A percentile compares a stretch with the other conserved stretches of the same genome.
These are phyloP conservation scores for Penicillium sp. DNA, from an alignment of 2,329 filamentous ascomycete genomes.

Conservation along the genomic window DNA sequence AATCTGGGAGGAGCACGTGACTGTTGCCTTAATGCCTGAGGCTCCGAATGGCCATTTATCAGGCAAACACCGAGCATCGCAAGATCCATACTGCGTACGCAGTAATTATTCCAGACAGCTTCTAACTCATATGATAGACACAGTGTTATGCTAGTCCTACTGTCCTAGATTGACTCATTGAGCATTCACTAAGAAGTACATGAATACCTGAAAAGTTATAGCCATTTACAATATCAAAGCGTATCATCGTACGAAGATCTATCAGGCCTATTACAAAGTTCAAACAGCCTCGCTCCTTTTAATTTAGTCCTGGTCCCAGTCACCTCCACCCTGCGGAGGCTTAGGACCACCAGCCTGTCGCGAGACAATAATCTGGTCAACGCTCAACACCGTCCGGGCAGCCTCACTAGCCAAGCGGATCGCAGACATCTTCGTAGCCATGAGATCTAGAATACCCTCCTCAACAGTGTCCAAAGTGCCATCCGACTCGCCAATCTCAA, in stretches of 20 bases:
- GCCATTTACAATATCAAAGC: conserved; percentile 11
- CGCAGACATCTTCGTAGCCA: conserved; percentile 91
- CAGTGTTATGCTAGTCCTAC: too few species aligned
- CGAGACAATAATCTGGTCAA: conserved; percentile 98
- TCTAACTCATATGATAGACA: too few species aligned
- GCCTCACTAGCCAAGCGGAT: conserved; percentile 96
- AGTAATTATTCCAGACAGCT: too few species aligned
- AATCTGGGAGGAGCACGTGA: conserved; percentile 36
- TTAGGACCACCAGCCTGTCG: conserved; percentile 96
- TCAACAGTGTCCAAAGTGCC: conserved; percentile 83
- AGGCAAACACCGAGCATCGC: too few species aligned
- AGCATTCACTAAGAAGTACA: not conserved
- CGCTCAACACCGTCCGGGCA: conserved; percentile 86
- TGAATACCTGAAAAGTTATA: conserved; percentile 4
- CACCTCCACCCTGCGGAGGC: conserved; percentile 87
- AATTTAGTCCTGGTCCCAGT: conserved; percentile 63
- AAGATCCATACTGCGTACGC: too few species aligned
- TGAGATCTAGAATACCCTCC: conserved; percentile 84
- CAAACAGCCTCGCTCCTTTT: conserved; percentile 10
- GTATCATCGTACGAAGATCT: conserved; percentile 30
- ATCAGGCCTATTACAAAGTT: conserved; percentile 15
- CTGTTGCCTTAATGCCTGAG: not conserved
- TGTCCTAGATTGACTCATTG: too few species aligned
- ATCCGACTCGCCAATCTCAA: conserved; percentile 78
- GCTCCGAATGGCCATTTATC: not conserved